Base-by-base conservation (phyloP, 1,284 basidiomycete species). In the Lentinula novae-zelandiae region DNA sequence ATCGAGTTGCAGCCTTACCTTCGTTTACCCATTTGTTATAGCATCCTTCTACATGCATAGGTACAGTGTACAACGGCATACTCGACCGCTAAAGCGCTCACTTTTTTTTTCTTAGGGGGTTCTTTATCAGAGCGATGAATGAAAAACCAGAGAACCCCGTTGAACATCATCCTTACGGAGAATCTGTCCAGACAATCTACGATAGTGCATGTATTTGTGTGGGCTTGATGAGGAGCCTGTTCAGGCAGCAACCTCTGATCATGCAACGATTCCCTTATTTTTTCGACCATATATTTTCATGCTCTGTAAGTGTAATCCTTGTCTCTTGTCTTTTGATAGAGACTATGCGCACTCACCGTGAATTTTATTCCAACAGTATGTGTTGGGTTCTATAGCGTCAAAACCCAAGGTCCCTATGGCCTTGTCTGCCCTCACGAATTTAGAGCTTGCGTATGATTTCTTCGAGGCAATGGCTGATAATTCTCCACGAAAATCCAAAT, bases 11-110 rank as follows among this genome's bases (percentile, higher is more conserved):
- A 48, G 8, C 17, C 20, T 50, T 27, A 10, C 9, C 15, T n/a
- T n/a, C 27, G 10, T 12, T 48, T 4, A 58, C 20, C 10, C 17
- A 2, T 49, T 40, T 39, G 9, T 15, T 20, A 9, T 44, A 58
- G 57, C 57, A 33, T 42, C 51, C 15, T 58, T 58, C 38, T 58
- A 58, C 15, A 58, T 58, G 57, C 57, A 58, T 39, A 51, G 54
- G 54, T 56, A 42, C 15, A 42, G 22, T 10, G 38, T 17, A 33
- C 2, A 22, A 5, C 42, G 13, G 1, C 8, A 44, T 15, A 42
- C n/a, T 44, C 27, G 6, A 10, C 5, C 13, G 17, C 22, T 1
- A 17, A 10, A 12, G 12, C 12, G 40, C 13, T 42, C 40, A 42
- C n/a, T 22, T 33, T 12, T 8, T 34, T 31, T 9, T n/a, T 34